phyloP scores from a whole-genome alignment of 768 basidiomycete genomes.

The Lactifluus hygrophoroides region DNA sequence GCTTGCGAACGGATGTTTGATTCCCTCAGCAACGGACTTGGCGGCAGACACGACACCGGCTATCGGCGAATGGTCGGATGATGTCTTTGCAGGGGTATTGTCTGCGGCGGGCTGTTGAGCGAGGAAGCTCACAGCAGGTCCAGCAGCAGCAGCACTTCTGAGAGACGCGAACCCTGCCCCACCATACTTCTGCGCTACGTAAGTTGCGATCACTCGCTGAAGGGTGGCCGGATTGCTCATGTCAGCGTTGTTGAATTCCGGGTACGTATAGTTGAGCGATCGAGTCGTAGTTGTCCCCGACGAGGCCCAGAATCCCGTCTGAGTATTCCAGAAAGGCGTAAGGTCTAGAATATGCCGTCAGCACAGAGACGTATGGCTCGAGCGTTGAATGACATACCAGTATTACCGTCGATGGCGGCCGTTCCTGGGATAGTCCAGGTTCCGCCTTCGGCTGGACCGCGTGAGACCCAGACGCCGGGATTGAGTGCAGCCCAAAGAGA shows the following conservation, averaged over 20 bases:
- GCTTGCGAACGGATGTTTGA: background rate
- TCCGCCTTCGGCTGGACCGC: conserved; percentile 16
- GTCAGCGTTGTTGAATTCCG: conserved; percentile 39
- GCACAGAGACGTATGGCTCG: background rate
- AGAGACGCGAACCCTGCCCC: background rate
- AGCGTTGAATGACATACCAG: conserved; percentile 4
- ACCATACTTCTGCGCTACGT: conserved; percentile 33
- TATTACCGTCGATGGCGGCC: background rate
- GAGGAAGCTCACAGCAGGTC: conserved; percentile 14
- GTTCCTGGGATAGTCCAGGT: conserved; percentile 11
- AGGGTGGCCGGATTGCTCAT: conserved; percentile 26
- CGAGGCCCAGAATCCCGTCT: conserved; percentile 35
- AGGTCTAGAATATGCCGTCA: conserved; percentile 27
- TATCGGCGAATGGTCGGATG: background rate
- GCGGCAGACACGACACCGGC: background rate
- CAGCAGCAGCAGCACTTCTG: background rate
- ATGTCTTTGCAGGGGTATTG: background rate
- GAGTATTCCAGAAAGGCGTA: conserved; percentile 39
- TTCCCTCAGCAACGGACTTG: background rate
- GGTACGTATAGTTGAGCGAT: conserved; percentile 41
- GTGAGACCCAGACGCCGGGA: conserved; percentile 32
- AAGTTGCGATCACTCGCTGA: conserved; percentile 26
- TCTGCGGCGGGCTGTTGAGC: background rate
- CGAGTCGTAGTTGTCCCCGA: conserved; percentile 25
- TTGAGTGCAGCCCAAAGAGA: conserved; percentile 44